Evolutionary conservation across 129 eudicot genomes (phyloP).

Genomic region (Pittosporum tobira): DNA sequence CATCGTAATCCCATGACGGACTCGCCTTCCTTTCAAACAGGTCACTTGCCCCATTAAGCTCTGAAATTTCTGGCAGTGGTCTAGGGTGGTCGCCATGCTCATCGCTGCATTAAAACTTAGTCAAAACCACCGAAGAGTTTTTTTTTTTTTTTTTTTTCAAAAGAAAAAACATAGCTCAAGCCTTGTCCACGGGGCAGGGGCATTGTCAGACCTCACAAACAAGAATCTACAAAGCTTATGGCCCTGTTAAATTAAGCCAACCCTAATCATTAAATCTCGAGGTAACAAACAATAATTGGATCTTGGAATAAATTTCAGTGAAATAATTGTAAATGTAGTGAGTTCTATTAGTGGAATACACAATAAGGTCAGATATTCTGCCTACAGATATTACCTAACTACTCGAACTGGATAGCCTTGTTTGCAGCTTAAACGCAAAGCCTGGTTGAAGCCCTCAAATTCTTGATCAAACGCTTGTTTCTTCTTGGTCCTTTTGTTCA

Average conservation of each 20-base stretch:
- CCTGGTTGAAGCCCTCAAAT: conserved; percentile 26
- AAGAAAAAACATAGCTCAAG: too few relatives aligned
- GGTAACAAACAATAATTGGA: not conserved
- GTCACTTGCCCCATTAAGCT: conserved; percentile 34
- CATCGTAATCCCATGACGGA: conserved; percentile 63
- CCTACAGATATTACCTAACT: conserved; percentile 33
- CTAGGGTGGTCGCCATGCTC: conserved; percentile 43
- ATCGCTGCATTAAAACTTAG: conserved; percentile 37
- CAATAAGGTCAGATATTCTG: not conserved
- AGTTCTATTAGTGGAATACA: too few relatives aligned
- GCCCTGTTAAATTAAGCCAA: conserved; percentile 27
- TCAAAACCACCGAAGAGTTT: too few relatives aligned
- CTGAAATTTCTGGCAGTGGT: conserved; percentile 31
- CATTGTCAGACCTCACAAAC: conserved; percentile 58
- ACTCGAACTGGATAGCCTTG: conserved; percentile 64
- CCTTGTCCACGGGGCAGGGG: conserved; percentile 70
- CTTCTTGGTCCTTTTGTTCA: conserved; percentile 49
- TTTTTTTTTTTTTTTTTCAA: too few relatives aligned
- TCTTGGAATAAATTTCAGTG: not conserved
- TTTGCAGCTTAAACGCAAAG: conserved; percentile 46
- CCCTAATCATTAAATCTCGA: not conserved
- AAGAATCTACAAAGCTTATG: conserved; percentile 49
- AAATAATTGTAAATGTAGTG: too few relatives aligned
- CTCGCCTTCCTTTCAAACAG: conserved; percentile 28
- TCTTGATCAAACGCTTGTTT: conserved; percentile 42